Base-by-base conservation (phyloP, 2,329 filamentous ascomycete species). In the Apiospora kogelbergensis region DNA sequence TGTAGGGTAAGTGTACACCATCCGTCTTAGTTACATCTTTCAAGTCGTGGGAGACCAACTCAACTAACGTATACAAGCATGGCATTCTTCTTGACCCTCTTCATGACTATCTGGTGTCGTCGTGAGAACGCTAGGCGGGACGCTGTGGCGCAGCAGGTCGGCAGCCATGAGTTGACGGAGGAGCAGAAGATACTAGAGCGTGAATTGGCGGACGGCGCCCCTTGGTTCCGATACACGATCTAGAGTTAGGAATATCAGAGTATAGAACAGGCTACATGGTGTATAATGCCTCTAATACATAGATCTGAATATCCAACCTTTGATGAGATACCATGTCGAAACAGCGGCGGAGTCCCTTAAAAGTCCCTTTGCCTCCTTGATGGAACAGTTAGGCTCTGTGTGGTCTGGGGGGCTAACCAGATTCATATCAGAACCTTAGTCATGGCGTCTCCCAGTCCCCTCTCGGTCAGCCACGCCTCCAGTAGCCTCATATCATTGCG, bases 401-500 rank as follows among this genome's bases (percentile, higher is more conserved):
- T 40, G 13, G 37, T 9, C 13, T 11, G 13, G 37, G 37, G 37
- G 37, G 37, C 13, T 6, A 24, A 37, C 15, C 42, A 20, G 2
- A 40, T 10, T 70, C 66, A 73, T 33, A 80, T 79, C 33, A 80
- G 70, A 6, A 85, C 82, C 73, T 79, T 84, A 0, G 77, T 78
- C 71, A 86, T 83, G 1, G 80, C 82, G 11, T 81, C 80, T 0
- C 81, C 80, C n/a, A 85, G 70, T 0, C 83, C 83, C 42, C 78
- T 78, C 65, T 83, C 81, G 6, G 76, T 77, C 1, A 88, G 72
- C 84, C 85, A 88, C 7, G 78, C 78, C 71, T 87, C 84, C 22
- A 88, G 71, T 2, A 84, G 84, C 73, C 81, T 83, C 86, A 88
- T 87, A 64, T 88, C 85, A 1, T 81, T 82, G 5, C 85, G 76